Evolutionary conservation across 768 basidiomycete species (phyloP).

Genomic region (Trametes elegans): DNA sequence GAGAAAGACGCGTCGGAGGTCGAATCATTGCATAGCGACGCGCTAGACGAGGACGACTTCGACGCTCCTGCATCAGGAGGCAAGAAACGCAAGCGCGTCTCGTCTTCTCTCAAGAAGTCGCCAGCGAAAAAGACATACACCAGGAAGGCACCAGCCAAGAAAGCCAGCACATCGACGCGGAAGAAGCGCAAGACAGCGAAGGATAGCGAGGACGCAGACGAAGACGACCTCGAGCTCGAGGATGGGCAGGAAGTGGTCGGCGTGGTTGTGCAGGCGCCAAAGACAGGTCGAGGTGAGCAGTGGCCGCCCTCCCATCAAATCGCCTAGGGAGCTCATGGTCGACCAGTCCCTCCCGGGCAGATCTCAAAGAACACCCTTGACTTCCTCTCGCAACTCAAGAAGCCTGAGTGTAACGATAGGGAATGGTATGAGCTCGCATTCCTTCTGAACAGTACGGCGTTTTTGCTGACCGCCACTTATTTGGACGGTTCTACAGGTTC

Average conservation of each 20-base stretch:
- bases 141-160: constrained; percentile 20
- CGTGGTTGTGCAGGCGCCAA: constrained; percentile 76
- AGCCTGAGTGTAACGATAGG: constrained; percentile 80
- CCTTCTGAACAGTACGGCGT: too few species aligned
- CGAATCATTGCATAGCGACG: constrained; percentile 19
- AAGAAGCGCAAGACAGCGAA: constrained; percentile 32
- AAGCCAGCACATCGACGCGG: constrained; percentile 12
- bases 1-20: constrained; percentile 13
- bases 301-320: neutral
- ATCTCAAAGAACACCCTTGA: constrained; percentile 84
- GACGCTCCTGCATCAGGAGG: constrained; percentile 17
- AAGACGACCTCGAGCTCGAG: constrained; percentile 44
- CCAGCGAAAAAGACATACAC: constrained; percentile 3
- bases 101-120: constrained; percentile 4
- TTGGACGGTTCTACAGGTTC: neutral
- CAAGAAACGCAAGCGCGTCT: constrained; percentile 32
- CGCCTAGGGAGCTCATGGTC: neutral
- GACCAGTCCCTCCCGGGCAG: constrained; percentile 70
- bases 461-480: too few species aligned
- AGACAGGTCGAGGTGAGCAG: constrained; percentile 70
- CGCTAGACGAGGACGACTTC: constrained; percentile 27
- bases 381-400: constrained; percentile 67
- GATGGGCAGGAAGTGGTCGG: constrained; percentile 76
- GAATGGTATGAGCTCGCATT: constrained; percentile 54
- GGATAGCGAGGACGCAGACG: constrained; percentile 40